Conservation (phyloP, 163 green algal species). For the Trebouxia gelatinosa region DNA sequence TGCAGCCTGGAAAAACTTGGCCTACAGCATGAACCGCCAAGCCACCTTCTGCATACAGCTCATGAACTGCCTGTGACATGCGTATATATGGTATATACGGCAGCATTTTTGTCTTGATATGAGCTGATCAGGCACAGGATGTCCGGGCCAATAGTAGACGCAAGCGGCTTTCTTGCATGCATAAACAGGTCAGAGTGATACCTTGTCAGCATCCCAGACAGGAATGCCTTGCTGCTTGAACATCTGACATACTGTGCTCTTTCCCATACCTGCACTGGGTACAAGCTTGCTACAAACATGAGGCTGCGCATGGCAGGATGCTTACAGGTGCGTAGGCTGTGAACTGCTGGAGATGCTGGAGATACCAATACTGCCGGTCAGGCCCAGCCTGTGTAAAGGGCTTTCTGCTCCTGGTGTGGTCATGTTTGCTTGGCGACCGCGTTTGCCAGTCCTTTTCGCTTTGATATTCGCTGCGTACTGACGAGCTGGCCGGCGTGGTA, state of each 20-base stretch:
- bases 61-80: conserved; percentile 76
- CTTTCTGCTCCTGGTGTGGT: no score
- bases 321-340: no score
- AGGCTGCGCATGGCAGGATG: not conserved
- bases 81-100: no score
- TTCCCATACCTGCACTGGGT: conserved; percentile 67
- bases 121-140: no score
- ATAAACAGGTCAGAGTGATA: conserved; percentile 19
- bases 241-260: conserved; percentile 66
- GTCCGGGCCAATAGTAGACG: no score
- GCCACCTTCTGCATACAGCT: conserved; percentile 74
- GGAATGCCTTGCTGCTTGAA: conserved; percentile 61
- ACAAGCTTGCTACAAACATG: not conserved
- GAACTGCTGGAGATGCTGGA: not conserved
- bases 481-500: no score
- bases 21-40: conserved; percentile 62
- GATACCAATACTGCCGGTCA: conserved; percentile 35
- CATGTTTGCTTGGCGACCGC: no score
- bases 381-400: conserved; percentile 2
- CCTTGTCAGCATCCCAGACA: conserved; percentile 67
- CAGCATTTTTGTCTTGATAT: no score
- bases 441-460: no score
- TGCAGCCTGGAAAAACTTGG: conserved; percentile 52
- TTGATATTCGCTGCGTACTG: no score
- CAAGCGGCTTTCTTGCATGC: not conserved